Conservation (phyloP, 441 rosid species). For the Populus hybrid region DNA sequence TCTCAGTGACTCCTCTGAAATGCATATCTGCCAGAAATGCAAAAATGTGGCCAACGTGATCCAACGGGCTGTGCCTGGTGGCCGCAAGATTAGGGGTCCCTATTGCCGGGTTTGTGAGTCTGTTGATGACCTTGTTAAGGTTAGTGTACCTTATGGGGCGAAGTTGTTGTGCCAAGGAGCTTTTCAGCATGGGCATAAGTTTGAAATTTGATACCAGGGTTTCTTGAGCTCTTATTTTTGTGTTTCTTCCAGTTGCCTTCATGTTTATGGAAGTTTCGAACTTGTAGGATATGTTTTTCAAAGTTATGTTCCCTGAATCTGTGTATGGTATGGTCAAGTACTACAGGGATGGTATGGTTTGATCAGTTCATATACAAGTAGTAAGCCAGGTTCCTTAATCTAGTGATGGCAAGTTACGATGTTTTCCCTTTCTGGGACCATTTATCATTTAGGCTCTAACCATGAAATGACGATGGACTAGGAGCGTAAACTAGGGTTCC, state of each 20-base stretch:
- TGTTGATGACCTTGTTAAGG: conserved; percentile 60
- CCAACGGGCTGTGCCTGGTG: conserved; percentile 50
- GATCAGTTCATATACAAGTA: not conserved
- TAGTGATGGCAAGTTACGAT: not conserved
- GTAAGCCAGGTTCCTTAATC: not conserved
- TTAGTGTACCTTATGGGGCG: conserved; percentile 74
- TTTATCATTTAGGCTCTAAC: too few relatives aligned
- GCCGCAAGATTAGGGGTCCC: conserved; percentile 73
- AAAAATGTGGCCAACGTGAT: conserved; percentile 58
- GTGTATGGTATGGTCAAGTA: too few relatives aligned
- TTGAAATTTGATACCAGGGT: conserved; percentile 65
- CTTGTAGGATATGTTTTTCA: not conserved
- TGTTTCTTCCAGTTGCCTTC: not conserved
- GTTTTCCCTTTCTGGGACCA: too few relatives aligned
- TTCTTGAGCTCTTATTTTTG: conserved; percentile 33
- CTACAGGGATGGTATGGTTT: not conserved
- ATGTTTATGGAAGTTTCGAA: not conserved
- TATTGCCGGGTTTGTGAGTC: conserved; percentile 63
- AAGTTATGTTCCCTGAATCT: not conserved
- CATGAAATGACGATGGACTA: too few relatives aligned
- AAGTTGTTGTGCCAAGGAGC: conserved; percentile 72
- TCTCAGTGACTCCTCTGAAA: conserved; percentile 73
- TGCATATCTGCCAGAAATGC: conserved; percentile 72
- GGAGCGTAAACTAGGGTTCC: too few relatives aligned
- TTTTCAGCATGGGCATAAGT: conserved; percentile 80